These are phyloP conservation scores for Hordeum vulgare DNA, from an alignment of 176 grass and related monocot species.

Conservation along the genomic window DNA sequence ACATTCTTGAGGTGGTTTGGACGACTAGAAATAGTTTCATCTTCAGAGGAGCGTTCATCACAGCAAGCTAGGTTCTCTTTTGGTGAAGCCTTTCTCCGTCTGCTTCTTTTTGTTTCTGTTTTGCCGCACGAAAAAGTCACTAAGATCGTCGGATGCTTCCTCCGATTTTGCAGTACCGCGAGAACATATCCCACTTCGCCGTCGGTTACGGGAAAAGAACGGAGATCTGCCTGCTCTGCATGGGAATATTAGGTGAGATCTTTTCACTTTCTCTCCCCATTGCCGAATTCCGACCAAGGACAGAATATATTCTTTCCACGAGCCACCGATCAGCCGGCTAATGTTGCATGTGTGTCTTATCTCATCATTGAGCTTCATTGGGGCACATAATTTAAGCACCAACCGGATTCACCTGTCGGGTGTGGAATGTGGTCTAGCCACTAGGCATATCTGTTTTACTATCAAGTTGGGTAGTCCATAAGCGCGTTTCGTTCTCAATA, in stretches of 20 bases:
- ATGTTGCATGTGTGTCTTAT: slow-evolving; percentile 5
- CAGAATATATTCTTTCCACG: slow-evolving; percentile 8
- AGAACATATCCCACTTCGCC: not conserved
- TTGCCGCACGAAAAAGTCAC: not conserved
- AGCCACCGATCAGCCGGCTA: not conserved
- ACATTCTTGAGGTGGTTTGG: not conserved
- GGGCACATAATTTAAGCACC: not conserved
- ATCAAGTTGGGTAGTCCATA: not conserved
- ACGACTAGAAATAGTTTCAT: not conserved
- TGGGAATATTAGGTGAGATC: slow-evolving; percentile 11
- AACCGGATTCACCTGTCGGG: not conserved
- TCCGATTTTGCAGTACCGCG: not conserved
- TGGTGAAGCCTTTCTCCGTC: not conserved
- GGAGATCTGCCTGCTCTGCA: slow-evolving; percentile 4
- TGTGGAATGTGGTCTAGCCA: not conserved
- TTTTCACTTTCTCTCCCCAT: not conserved
- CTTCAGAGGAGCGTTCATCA: not conserved
- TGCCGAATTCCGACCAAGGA: not conserved
- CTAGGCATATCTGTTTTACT: not conserved
- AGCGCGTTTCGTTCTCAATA: not conserved
- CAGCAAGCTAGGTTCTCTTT: not conserved
- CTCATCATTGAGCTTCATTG: not conserved
- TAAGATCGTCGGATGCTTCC: not conserved
- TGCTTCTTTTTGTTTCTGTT: not conserved
- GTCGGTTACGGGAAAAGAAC: not conserved